Conservation (phyloP, 805 yeast species). For the Suhomyces prunicola region DNA sequence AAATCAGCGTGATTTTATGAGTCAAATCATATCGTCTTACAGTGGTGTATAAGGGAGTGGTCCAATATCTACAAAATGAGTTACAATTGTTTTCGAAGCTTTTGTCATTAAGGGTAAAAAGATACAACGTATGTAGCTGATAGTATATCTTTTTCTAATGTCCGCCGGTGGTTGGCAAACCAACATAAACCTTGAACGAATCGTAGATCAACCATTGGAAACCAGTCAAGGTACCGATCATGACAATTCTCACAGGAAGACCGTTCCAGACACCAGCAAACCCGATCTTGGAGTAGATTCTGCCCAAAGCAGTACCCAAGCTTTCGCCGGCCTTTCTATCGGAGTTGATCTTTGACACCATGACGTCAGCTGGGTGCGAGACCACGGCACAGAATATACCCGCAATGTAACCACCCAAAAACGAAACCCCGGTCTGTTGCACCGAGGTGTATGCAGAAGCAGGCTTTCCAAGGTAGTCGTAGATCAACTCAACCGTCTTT, state of each 20-base stretch:
- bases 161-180: constrained; percentile 88
- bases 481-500: constrained; percentile 79
- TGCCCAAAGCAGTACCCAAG: constrained; percentile 59
- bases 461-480: constrained; percentile 66
- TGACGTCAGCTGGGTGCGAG: constrained; percentile 98
- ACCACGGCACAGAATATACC: constrained; percentile 96
- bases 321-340: constrained; percentile 65
- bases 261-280: constrained; percentile 95
- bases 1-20: no score
- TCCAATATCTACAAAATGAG: no score
- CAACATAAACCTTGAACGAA: constrained; percentile 90
- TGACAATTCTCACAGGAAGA: constrained; percentile 85
- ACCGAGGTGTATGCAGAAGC: constrained; percentile 66
- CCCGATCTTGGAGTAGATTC: constrained; percentile 82
- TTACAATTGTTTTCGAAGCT: no score
- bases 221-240: constrained; percentile 97
- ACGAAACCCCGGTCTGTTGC: constrained; percentile 92
- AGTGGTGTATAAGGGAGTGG: no score
- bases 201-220: constrained; percentile 97
- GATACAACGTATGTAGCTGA: no score
- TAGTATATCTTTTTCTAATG: neutral
- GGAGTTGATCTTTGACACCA: constrained; percentile 90
- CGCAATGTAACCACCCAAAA: constrained; percentile 93
- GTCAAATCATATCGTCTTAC: no score
- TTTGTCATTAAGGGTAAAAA: no score